Evolutionary conservation across 805 yeast genomes (phyloP), one percentile per base, ranked within the genome.

Genomic region (Kluyveromyces aestuarii): DNA sequence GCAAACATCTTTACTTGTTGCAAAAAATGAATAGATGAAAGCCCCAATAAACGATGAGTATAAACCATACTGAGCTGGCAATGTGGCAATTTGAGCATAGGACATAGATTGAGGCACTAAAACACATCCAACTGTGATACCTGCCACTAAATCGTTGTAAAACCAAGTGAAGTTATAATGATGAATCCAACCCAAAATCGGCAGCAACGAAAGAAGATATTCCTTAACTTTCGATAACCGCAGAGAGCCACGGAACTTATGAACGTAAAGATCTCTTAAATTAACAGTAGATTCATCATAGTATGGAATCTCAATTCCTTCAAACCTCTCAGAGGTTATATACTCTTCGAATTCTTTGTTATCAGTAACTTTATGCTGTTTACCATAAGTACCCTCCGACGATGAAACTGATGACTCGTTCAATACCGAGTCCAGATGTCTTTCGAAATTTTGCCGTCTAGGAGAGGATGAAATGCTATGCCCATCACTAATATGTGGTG

Each of bases 31-130:
- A 66, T 90, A 90, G 46, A 85, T 79, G 60, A 88, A 76, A 11
- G 89, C 95, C 62, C 97, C 97, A 43, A 90, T 82, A 60, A 90
- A 90, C 0, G 95, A 86, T 13, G 96, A 87, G 68, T 90, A 90
- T 43, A 90, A 76, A 45, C 97, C 97, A 58, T 82, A 90, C 64
- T 89, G 84, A 6, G 96, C 80, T 6, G 81, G 73, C 52, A 90
- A 74, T 6, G 85, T 81, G 6, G 97, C 97, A 52, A 90, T 70
- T 61, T 78, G 81, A 8, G 97, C 97, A 63, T 90, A 90, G 0
- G 96, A 89, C 97, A 90, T 90, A 3, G 93, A 82, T 67, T 90
- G 97, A 3, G 97, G 97, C 30, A 90, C 96, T 55, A 89, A 75
- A 17, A 90, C 96, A 52, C 86, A 81, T 41, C 97, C 97, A 18